Base-by-base conservation (phyloP, 2,329 filamentous ascomycete genomes). In the Ophiobolus disseminans region DNA sequence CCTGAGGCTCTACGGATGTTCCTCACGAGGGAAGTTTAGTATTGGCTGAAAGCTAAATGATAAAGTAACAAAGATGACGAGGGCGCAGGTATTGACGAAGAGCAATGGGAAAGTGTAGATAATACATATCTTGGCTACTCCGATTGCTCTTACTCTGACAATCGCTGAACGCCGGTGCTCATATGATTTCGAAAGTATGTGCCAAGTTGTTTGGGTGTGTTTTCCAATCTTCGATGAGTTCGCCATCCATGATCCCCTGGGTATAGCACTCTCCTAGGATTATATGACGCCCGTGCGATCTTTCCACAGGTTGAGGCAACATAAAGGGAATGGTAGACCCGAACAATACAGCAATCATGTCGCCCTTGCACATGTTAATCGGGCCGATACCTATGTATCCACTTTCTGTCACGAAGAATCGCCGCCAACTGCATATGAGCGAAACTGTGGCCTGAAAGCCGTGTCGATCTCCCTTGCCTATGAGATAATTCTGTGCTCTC, bases 231-330 rank as follows among this genome's bases (percentile, higher is more conserved):
- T n/a, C n/a, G n/a, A n/a, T n/a, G n/a, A n/a, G n/a, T 22, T 49
- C 46, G 7, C 40, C 46, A 28, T 49, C 46, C 46, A 49, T 49
- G 25, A 43, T 35, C 5, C 46, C 40, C 14, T 44, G 46, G 5
- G 45, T 35, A 31, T 36, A 44, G 22, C 40, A 44, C 9, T 43
- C 36, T 2, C 46, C 46, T 20, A 49, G 1, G 6, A 49, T 20
- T 13, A 22, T 14, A 25, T 31, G 39, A 13, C 31, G 21, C 8
- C 20, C 35, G 11, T 38, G 5, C 4, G 14, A 19, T 19, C 32
- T 17, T 9, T 5, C 17, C 13, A 19, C 19, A 20, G 7, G 14
- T 20, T 17, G n/a, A n/a, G n/a, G 14, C 17, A 36, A 20, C 13
- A 19, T 17, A 36, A 36, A 36, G 5, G 32, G 32, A 36, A 36